Evolutionary conservation across 148 eudicot species (phyloP).

Genomic region (Rhododendron mucronatum): DNA sequence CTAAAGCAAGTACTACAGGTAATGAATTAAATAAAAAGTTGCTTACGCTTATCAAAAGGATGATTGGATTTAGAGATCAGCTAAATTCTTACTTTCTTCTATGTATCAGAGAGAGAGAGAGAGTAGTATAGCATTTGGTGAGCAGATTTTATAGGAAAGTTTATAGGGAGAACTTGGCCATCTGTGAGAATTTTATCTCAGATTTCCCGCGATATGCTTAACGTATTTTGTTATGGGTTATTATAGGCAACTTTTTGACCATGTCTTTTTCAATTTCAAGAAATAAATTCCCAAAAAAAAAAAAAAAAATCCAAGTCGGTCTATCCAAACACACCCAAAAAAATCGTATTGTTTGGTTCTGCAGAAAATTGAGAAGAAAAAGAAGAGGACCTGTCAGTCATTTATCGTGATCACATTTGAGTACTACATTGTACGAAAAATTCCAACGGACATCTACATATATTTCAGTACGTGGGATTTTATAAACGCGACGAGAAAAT

Average conservation of each 20-base stretch:
- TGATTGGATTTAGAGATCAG: constrained; percentile 20
- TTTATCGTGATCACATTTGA: neutral
- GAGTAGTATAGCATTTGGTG: neutral
- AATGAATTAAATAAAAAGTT: neutral
- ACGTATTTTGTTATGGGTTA: constrained; percentile 12
- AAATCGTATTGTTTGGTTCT: neutral
- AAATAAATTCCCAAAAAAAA: neutral
- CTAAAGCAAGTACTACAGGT: neutral
- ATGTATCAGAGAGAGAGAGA: neutral
- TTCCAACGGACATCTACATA: too few relatives aligned
- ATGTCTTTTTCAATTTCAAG: neutral
- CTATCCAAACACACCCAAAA: neutral
- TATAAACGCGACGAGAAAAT: neutral
- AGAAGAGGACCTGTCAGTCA: neutral
- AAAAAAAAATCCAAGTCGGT: neutral
- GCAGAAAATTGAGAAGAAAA: neutral
- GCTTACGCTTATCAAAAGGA: constrained; percentile 11
- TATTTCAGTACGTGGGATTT: too few relatives aligned
- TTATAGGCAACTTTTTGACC: constrained; percentile 25
- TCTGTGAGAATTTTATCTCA: constrained; percentile 21
- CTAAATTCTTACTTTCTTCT: neutral
- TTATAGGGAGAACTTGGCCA: constrained; percentile 15
- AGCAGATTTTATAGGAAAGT: constrained; percentile 1
- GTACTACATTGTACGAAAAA: too few relatives aligned
- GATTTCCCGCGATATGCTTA: constrained; percentile 23